A percentile compares a stretch with the other conserved stretches of the same genome.
phyloP scores from a whole-genome alignment of 2,329 filamentous ascomycete genomes.

The Colletotrichum musicola region DNA sequence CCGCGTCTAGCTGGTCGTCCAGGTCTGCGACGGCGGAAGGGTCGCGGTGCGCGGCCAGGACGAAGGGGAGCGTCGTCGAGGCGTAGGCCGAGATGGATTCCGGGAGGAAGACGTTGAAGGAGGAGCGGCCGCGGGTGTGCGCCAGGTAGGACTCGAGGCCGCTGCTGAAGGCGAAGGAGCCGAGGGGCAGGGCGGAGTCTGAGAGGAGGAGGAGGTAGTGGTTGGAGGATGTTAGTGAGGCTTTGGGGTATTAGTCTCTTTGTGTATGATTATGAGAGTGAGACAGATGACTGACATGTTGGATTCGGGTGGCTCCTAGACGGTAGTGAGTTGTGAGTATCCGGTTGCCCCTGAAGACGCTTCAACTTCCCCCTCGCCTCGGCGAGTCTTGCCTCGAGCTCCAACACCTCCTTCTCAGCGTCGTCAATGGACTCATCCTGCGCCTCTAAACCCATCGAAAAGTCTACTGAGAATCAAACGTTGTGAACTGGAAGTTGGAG shows the following conservation, averaged over 20 bases:
- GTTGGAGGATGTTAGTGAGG: constrained; percentile 42
- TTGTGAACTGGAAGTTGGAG: constrained; percentile 13
- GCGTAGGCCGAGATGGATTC: constrained; percentile 79
- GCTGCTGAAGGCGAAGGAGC: constrained; percentile 89
- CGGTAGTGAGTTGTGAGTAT: constrained; percentile 22
- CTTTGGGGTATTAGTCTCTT: constrained; percentile 12
- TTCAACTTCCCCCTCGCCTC: constrained; percentile 60
- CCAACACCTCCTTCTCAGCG: constrained; percentile 67
- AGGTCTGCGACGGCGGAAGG: constrained; percentile 66
- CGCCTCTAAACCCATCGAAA: constrained; percentile 44
- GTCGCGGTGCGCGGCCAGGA: constrained; percentile 74
- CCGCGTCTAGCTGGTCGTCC: constrained; percentile 83
- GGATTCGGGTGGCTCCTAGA: constrained; percentile 18
- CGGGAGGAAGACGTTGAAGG: constrained; percentile 76
- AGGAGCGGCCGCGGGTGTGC: constrained; percentile 65
- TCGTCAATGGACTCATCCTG: constrained; percentile 41
- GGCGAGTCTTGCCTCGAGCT: constrained; percentile 67
- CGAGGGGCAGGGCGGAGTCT: constrained; percentile 84
- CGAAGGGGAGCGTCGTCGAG: constrained; percentile 79
- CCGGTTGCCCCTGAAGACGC: constrained; percentile 50
- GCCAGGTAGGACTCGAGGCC: constrained; percentile 86
- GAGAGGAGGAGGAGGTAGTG: constrained; percentile 83
- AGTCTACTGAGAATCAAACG: neutral
- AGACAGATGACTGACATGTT: constrained; percentile 41
- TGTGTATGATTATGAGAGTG: constrained; percentile 24